phyloP scores from a whole-genome alignment of 805 yeast species.

The Myxozyma geophila region DNA sequence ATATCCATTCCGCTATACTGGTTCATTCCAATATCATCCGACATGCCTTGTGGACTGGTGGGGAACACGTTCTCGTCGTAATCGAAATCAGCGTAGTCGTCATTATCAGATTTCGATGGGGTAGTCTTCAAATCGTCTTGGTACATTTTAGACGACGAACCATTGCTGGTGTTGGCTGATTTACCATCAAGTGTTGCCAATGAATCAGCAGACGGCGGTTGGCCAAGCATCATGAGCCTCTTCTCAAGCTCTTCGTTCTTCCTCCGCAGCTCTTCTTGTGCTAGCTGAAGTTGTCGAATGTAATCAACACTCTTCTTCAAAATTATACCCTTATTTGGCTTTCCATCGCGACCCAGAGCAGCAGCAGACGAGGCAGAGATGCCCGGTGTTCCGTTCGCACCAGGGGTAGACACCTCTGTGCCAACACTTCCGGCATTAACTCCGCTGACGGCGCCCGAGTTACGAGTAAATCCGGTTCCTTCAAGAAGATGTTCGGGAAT shows the following conservation, averaged over 20 bases:
- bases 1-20: slow-evolving; percentile 27
- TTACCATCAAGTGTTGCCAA: not conserved
- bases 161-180: not conserved
- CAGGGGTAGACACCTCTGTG: slow-evolving; percentile 22
- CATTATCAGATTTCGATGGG: slow-evolving; percentile 10
- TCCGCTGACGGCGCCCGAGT: slow-evolving; percentile 16
- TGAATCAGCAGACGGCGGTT: not conserved
- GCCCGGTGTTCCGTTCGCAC: slow-evolving; percentile 20
- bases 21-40: slow-evolving; percentile 9
- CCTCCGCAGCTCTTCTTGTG: slow-evolving; percentile 25
- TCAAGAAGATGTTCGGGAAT: slow-evolving; percentile 61
- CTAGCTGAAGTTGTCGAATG: slow-evolving; percentile 47
- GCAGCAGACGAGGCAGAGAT: slow-evolving; percentile 29
- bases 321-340: slow-evolving; percentile 82
- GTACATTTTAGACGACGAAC: not conserved
- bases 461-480: slow-evolving; percentile 21
- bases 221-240: slow-evolving; percentile 18
- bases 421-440: slow-evolving; percentile 33
- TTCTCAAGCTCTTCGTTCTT: slow-evolving; percentile 29
- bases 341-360: slow-evolving; percentile 54
- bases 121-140: slow-evolving; percentile 4
- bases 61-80: slow-evolving; percentile 34
- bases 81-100: slow-evolving; percentile 31
- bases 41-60: slow-evolving; percentile 25
- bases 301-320: slow-evolving; percentile 80